Percentiles rank a stretch among this genome's conserved stretches.
These are phyloP conservation scores for Sphaerostilbella broomeana DNA, from an alignment of 2,329 filamentous ascomycete genomes.

Conservation along the genomic window DNA sequence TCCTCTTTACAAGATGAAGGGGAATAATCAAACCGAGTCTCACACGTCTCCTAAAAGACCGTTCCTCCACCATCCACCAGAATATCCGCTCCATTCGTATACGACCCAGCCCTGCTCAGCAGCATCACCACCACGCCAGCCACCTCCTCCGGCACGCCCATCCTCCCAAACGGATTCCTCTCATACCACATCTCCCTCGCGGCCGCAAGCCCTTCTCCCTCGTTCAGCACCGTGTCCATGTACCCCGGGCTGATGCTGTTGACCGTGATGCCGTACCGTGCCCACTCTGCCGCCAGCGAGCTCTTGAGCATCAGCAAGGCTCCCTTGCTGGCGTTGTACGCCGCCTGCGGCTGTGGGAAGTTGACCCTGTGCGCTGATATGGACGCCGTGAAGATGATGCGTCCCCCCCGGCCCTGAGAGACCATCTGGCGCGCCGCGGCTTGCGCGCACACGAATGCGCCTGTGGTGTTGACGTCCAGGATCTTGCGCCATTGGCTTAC, in stretches of 20 bases:
- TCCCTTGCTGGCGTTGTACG: constrained; percentile 68
- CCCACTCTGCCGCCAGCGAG: constrained; percentile 68
- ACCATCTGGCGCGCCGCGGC: constrained; percentile 53
- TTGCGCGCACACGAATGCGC: constrained; percentile 63
- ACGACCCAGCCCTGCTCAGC: constrained; percentile 53
- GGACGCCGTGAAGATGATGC: constrained; percentile 59
- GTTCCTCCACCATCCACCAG: constrained; percentile 52
- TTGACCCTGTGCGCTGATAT: constrained; percentile 65
- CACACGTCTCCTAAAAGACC: constrained; percentile 17
- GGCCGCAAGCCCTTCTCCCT: constrained; percentile 50
- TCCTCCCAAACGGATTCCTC: constrained; percentile 57
- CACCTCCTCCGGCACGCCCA: constrained; percentile 58
- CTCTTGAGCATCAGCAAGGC: constrained; percentile 57
- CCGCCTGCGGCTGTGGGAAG: constrained; percentile 63
- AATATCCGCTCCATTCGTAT: constrained; percentile 63
- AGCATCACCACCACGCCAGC: constrained; percentile 56
- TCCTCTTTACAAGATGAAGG: too few relatives aligned
- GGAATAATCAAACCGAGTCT: too few relatives aligned
- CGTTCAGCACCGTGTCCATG: constrained; percentile 71
- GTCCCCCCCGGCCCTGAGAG: constrained; percentile 43
- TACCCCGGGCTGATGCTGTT: constrained; percentile 69
- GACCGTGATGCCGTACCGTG: constrained; percentile 60
- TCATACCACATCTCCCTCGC: constrained; percentile 50
- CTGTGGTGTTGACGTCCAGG: constrained; percentile 66
- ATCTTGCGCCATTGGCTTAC: constrained; percentile 50